A percentile compares a stretch with the other conserved stretches of the same genome.
Evolutionary conservation across 2,329 filamentous ascomycete species (phyloP).

Genomic region (Xylaria sp.): DNA sequence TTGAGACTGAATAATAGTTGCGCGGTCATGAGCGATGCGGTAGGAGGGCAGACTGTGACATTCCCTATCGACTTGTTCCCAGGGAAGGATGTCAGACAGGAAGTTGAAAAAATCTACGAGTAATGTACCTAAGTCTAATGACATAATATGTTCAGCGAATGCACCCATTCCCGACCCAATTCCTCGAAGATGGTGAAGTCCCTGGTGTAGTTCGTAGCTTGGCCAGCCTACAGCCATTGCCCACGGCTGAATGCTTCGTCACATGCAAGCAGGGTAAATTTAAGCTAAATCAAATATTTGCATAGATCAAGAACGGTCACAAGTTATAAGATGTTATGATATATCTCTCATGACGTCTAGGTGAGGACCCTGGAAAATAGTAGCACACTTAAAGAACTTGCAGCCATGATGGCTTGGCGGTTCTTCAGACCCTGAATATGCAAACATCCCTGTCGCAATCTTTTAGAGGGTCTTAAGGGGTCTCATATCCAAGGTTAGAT

Average conservation of each 20-base stretch:
- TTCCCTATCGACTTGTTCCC: not conserved
- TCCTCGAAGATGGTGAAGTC: not conserved
- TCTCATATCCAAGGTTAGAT: not conserved
- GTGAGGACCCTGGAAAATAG: not conserved
- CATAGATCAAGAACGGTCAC: not conserved
- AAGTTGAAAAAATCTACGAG: not conserved
- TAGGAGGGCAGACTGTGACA: not conserved
- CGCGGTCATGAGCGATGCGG: not conserved
- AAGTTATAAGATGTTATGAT: not conserved
- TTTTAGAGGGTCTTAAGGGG: not conserved
- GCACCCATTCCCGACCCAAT: not conserved
- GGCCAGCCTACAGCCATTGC: not conserved
- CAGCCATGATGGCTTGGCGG: not conserved
- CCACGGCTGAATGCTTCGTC: not conserved
- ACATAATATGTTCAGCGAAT: not conserved
- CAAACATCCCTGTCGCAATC: constrained; percentile 20
- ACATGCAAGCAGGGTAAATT: not conserved
- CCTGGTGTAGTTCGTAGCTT: not conserved
- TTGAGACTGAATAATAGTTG: not conserved
- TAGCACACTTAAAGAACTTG: not conserved
- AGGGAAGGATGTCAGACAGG: not conserved
- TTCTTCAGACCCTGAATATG: constrained; percentile 27
- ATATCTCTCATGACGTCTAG: not conserved
- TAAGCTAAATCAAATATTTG: not conserved
- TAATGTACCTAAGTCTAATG: not conserved